Conservation (phyloP, 1,139 yeast species). For the Debaryomyces udenii region DNA sequence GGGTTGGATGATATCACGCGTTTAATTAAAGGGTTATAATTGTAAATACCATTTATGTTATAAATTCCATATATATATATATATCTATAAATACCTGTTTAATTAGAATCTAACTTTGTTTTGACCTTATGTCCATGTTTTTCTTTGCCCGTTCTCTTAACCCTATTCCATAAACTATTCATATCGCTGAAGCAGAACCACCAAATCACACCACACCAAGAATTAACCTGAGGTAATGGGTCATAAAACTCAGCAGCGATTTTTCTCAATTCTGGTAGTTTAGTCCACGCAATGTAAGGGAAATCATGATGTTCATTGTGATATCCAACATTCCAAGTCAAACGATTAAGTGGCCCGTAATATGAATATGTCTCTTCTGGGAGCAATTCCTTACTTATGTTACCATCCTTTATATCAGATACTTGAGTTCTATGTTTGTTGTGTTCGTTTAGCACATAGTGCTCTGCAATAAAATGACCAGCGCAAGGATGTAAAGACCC, state of each 20-base stretch:
- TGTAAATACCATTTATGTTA: conserved; percentile 5
- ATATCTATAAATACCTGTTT: conserved; percentile 2
- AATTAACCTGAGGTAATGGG: conserved; percentile 73
- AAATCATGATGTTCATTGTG: conserved; percentile 96
- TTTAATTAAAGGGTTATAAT: conserved; percentile 55
- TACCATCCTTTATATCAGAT: conserved; percentile 21
- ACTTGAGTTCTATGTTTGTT: conserved; percentile 42
- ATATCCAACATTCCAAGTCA: conserved; percentile 92
- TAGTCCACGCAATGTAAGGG: conserved; percentile 91
- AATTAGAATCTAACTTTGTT: conserved; percentile 4
- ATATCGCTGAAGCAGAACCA: conserved; percentile 71
- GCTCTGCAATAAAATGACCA: conserved; percentile 95
- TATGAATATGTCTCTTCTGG: conserved; percentile 88
- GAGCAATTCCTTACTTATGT: conserved; percentile 34
- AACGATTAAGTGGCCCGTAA: conserved; percentile 73
- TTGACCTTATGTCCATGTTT: conserved; percentile 34
- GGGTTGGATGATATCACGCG: conserved; percentile 63
- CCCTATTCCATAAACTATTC: conserved; percentile 78
- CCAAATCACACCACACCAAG: conserved; percentile 79
- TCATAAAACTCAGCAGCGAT: conserved; percentile 83
- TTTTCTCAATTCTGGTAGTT: conserved; percentile 62
- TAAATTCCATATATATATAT: conserved; percentile 1
- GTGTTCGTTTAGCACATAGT: conserved; percentile 69
- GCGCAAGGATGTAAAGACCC: conserved; percentile 95
- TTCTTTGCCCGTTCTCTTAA: conserved; percentile 59